Evolutionary conservation across 306 rosid genomes (phyloP).

Genomic region (Senna siamea): DNA sequence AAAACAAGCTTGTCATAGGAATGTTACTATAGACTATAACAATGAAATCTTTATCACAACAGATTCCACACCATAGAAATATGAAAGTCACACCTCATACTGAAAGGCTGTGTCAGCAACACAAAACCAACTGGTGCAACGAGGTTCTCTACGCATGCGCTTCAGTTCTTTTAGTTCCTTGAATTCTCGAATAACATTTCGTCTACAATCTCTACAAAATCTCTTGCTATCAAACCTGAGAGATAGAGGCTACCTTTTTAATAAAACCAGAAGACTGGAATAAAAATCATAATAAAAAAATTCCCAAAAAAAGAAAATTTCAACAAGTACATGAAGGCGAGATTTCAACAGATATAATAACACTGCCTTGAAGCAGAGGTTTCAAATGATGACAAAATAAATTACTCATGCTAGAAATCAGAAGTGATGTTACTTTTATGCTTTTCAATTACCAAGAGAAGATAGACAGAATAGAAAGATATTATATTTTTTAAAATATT

Average conservation of each 20-base stretch:
- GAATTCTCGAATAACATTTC: constrained; percentile 95
- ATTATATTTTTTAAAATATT: constrained; percentile 4
- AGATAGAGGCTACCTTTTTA: constrained; percentile 38
- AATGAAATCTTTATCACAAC: constrained; percentile 38
- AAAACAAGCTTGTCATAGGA: constrained; percentile 22
- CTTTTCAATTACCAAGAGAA: constrained; percentile 23
- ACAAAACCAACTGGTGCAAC: constrained; percentile 96
- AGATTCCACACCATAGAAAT: constrained; percentile 23
- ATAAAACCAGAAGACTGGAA: constrained; percentile 27
- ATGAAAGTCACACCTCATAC: constrained; percentile 78
- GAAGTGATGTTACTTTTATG: neutral
- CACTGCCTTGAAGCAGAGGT: neutral
- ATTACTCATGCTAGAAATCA: constrained; percentile 12
- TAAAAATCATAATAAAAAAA: neutral
- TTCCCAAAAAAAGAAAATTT: neutral
- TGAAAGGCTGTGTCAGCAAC: constrained; percentile 93
- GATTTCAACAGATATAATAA: constrained; percentile 7
- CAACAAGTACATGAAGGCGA: neutral
- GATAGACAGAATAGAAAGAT: neutral
- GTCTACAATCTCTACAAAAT: constrained; percentile 97
- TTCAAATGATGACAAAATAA: constrained; percentile 21
- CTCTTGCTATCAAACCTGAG: constrained; percentile 99
- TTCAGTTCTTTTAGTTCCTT: constrained; percentile 94
- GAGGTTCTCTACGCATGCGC: constrained; percentile 93
- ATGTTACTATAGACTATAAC: constrained; percentile 13